phyloP scores from a whole-genome alignment of 495 filamentous ascomycete genomes.

The Collariella sp. region DNA sequence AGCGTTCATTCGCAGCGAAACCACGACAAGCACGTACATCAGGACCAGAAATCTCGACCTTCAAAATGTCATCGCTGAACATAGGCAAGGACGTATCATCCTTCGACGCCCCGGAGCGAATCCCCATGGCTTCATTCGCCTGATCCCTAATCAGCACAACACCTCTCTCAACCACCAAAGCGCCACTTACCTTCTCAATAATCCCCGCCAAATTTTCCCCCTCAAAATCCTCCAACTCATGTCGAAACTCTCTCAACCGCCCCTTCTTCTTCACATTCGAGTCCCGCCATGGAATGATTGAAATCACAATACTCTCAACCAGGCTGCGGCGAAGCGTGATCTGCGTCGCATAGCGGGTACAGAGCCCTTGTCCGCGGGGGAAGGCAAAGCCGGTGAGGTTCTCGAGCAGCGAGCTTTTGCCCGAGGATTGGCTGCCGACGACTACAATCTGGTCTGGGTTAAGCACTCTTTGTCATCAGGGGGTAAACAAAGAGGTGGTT shows the following conservation, averaged over 20 bases:
- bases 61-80: constrained; percentile 52
- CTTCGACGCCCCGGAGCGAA: constrained; percentile 21
- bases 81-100: constrained; percentile 19
- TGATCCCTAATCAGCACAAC: neutral
- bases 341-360: constrained; percentile 52
- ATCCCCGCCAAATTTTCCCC: constrained; percentile 21
- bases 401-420: constrained; percentile 48
- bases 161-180: neutral
- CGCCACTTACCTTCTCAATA: constrained; percentile 15
- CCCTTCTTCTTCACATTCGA: neutral
- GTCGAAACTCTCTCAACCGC: constrained; percentile 12
- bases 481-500: no score
- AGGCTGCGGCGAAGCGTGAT: constrained; percentile 44
- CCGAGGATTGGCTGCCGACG: constrained; percentile 44
- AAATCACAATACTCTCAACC: constrained; percentile 27
- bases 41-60: constrained; percentile 51
- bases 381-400: constrained; percentile 45
- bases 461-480: no score
- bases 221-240: constrained; percentile 14
- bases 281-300: constrained; percentile 38
- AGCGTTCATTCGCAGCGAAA: no score
- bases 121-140: constrained; percentile 41
- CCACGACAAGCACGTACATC: constrained; percentile 16
- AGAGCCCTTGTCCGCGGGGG: constrained; percentile 44
- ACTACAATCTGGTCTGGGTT: constrained; percentile 37